Conservation (phyloP, 805 yeast species). For the Kazachstania martiniae region DNA sequence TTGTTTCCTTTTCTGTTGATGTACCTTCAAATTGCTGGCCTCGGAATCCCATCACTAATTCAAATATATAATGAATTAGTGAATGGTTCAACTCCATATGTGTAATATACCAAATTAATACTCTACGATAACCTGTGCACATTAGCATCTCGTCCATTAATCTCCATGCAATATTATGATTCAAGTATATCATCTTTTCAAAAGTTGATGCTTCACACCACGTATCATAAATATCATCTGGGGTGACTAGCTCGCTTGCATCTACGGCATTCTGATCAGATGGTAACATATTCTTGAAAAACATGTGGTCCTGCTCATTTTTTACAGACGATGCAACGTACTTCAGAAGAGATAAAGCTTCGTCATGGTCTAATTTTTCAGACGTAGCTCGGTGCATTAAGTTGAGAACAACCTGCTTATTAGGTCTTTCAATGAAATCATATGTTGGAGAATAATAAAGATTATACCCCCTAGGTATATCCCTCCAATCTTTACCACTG, state of each 20-base stretch:
- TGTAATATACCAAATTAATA: conserved; percentile 56
- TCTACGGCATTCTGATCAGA: neutral
- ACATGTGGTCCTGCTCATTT: conserved; percentile 30
- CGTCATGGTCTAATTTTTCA: conserved; percentile 9
- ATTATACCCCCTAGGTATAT: conserved; percentile 53
- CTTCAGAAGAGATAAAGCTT: conserved; percentile 11
- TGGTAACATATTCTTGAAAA: conserved; percentile 8
- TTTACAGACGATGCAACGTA: conserved; percentile 46
- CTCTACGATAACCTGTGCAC: conserved; percentile 54
- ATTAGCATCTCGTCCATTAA: conserved; percentile 62
- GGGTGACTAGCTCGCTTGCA: conserved; percentile 24
- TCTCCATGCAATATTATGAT: conserved; percentile 42
- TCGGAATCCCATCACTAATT: conserved; percentile 45
- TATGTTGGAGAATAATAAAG: conserved; percentile 24
- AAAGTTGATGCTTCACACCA: conserved; percentile 37
- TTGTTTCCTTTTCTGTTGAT: conserved; percentile 4
- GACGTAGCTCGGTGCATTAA: conserved; percentile 14
- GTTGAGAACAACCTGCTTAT: conserved; percentile 6
- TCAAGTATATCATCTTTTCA: conserved; percentile 40
- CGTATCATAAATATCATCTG: conserved; percentile 41
- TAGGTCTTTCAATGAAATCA: conserved; percentile 11
- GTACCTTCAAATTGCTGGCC: conserved; percentile 28
- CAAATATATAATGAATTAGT: conserved; percentile 52
- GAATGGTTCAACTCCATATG: conserved; percentile 47
- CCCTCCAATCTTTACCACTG: conserved; percentile 62